Conservation (phyloP, 345 rosid species). For the Carallia brachiata region DNA sequence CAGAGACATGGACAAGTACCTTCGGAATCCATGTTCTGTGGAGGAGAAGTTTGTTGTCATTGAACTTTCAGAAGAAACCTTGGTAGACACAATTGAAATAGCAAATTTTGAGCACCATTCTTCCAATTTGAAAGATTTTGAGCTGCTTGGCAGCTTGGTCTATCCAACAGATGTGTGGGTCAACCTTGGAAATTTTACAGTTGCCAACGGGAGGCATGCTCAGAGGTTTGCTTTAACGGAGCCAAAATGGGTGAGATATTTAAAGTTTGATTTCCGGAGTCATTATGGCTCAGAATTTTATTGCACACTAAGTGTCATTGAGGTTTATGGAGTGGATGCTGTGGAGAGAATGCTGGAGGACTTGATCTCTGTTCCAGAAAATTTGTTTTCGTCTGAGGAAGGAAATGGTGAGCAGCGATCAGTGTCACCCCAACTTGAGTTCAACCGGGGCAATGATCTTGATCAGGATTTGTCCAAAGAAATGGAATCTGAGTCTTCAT, state of each 20-base stretch:
- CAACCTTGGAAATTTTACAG: constrained; percentile 81
- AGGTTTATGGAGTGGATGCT: constrained; percentile 94
- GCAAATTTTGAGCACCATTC: constrained; percentile 96
- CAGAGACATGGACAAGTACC: constrained; percentile 87
- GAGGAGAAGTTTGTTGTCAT: constrained; percentile 80
- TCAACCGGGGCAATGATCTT: constrained; percentile 33
- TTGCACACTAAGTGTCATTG: constrained; percentile 79
- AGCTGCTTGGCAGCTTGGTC: constrained; percentile 76
- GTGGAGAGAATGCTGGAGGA: constrained; percentile 94
- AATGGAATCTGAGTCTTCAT: constrained; percentile 31
- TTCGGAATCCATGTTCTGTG: constrained; percentile 87
- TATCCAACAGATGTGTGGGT: constrained; percentile 89
- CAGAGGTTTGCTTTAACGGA: constrained; percentile 67
- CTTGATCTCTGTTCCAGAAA: constrained; percentile 66
- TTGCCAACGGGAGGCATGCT: constrained; percentile 70
- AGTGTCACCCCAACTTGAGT: constrained; percentile 33
- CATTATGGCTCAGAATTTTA: constrained; percentile 93
- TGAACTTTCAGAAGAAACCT: constrained; percentile 93
- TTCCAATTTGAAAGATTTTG: constrained; percentile 80
- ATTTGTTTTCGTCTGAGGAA: constrained; percentile 37
- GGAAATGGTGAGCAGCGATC: constrained; percentile 42
- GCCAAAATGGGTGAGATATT: constrained; percentile 84
- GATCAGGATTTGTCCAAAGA: constrained; percentile 30
- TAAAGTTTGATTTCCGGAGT: constrained; percentile 65
- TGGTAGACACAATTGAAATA: constrained; percentile 73